Evolutionary conservation across 345 rosid species (phyloP), one percentile per base, ranked within the genome.

Genomic region (Ceriops decandra): DNA sequence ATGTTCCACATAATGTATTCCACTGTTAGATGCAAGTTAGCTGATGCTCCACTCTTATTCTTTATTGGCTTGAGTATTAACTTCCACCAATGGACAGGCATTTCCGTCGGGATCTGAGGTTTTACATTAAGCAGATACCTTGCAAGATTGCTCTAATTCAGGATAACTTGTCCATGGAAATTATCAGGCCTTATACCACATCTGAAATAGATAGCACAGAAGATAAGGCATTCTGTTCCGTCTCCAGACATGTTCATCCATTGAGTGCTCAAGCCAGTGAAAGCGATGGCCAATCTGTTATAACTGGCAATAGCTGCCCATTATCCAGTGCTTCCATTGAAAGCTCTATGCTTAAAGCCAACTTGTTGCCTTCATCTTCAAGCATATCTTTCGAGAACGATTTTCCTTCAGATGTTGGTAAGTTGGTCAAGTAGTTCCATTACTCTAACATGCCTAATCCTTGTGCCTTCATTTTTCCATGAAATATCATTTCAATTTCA

Each of bases 91-190:
- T 58, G 70, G 13, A 52, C 84, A 85, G 92, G 85, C 82, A 85
- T 67, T 60, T 85, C 2, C 76, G 86, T 62, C 74, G 78, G 71
- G 87, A 85, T 63, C 64, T 81, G 68, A 78, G 52, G 77, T 78
- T 73, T 54, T 84, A 84, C 73, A 36, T 57, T 16, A 78, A 73
- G 62, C 87, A 80, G 38, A 79, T 85, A 76, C 86, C 86, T 5
- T 79, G 83, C 74, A 84, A 82, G 62, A 75, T 84, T 64, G 88
- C 86, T 61, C 26, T 78, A 24, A 67, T 85, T 60, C 80, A 74
- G 24, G 92, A 87, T 71, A 68, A 67, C 70, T 63, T 79, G 28
- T 22, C 70, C 1, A 80, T 87, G 73, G 79, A 75, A 22, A 59
- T 77, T 63, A 59, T 60, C 62, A 82, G 74, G 70, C 16, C 68